Evolutionary conservation across 345 rosid species (phyloP).

Genomic region (Moringa oleifera): DNA sequence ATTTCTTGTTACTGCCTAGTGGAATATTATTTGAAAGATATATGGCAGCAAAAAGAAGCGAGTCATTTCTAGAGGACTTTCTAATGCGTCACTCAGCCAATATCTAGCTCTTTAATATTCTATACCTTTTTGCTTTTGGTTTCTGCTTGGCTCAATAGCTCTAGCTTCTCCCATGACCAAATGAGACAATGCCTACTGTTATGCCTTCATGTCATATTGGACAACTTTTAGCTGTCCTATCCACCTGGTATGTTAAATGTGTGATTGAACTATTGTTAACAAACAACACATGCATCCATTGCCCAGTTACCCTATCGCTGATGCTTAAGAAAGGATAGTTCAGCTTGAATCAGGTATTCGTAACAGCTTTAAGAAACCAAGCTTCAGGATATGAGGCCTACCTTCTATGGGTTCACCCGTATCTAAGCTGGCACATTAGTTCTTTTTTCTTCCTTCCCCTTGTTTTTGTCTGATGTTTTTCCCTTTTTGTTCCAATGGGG

Average conservation of each 20-base stretch:
- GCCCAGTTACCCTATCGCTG: not conserved
- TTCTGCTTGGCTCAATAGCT: not conserved
- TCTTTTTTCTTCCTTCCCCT: too few species aligned
- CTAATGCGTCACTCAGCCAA: not conserved
- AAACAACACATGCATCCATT: not conserved
- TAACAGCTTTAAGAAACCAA: conserved; percentile 4
- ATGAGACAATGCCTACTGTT: not conserved
- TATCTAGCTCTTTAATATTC: not conserved
- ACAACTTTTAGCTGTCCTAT: not conserved
- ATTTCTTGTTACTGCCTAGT: not conserved
- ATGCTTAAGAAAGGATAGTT: not conserved
- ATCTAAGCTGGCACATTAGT: not conserved
- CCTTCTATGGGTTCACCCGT: not conserved
- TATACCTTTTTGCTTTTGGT: not conserved
- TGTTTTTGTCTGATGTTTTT: too few species aligned
- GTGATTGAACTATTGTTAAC: not conserved
- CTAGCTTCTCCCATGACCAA: too few species aligned
- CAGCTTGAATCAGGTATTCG: not conserved
- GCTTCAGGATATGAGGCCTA: not conserved
- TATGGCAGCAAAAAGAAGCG: too few species aligned
- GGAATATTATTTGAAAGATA: not conserved
- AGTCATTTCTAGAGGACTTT: not conserved
- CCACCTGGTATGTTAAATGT: not conserved
- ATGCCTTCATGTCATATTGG: not conserved
- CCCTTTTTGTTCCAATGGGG: too few species aligned